Evolutionary conservation across 768 basidiomycete species (phyloP), one percentile per base, ranked within the genome.

Genomic region (Phylloporus scabripes): DNA sequence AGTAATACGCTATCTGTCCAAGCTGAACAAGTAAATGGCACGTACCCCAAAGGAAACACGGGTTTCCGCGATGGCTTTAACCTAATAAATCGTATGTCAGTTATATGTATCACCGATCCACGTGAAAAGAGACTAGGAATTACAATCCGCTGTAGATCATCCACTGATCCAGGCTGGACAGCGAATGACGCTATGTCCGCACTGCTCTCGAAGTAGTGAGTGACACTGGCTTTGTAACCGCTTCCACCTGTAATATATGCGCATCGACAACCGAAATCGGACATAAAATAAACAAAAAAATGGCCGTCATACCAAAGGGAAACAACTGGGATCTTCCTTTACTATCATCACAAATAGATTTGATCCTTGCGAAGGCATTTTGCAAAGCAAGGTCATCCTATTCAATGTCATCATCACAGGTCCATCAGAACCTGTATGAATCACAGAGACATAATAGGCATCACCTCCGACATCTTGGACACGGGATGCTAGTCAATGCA

Each of bases 191-290:
- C 34, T 14, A 55, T 29, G 6, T 55, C 49, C 3, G 53, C 37
- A 20, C 53, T 56, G n/a, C 55, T 56, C 26, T 51, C 46, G 12
- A 48, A 51, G 53, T 48, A 51, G 31, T 56, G 55, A 9, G 31
- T 45, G 3, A 56, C 49, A 7, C 55, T 42, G 26, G 43, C 36
- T 29, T 55, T 50, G 38, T 56, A 56, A 10, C 55, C 53, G 8
- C 40, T 55, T 23, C 55, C 55, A 33, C 55, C 55, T 56, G 17
- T 7, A n/a, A 5, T n/a, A 3, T 7, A 7, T 15, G 32, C 6
- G 24, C 9, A 14, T 26, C 12, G 17, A 10, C 7, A 37, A 15
- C 4, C 20, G 12, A 10, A 36, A 24, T 34, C 21, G 45, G 33
- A 26, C 24, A n/a, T 10, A 14, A 5, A 31, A 12, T 24, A 18